Conservation (phyloP, 2,329 filamentous ascomycete species). For the Fusarium sp. region DNA sequence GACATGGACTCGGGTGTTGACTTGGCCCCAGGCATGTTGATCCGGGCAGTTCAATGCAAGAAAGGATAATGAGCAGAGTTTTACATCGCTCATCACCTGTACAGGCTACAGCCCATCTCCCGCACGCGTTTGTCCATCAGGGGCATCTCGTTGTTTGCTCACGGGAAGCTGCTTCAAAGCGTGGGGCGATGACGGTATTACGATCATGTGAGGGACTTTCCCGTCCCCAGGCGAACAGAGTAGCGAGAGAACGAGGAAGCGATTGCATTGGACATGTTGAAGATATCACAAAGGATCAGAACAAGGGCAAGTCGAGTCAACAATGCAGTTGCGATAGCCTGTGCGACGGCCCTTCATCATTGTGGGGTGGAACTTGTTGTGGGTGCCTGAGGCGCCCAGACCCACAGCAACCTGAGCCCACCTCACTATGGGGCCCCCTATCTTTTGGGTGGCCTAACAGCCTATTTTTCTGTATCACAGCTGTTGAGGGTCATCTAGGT, state of each 20-base stretch:
- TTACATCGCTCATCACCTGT: not conserved
- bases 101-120: not conserved
- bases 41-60: not conserved
- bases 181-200: not conserved
- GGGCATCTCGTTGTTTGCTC: not conserved
- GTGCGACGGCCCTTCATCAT: not conserved
- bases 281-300: not conserved
- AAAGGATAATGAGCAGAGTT: not conserved
- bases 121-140: not conserved
- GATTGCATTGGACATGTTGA: not conserved
- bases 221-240: not conserved
- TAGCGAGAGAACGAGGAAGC: not conserved
- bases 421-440: not conserved
- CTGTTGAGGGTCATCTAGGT: no score
- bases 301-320: not conserved
- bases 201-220: not conserved
- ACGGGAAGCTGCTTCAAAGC: not conserved
- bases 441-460: no score
- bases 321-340: not conserved
- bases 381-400: not conserved
- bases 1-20: not conserved
- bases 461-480: no score
- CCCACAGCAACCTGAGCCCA: not conserved
- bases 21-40: not conserved
- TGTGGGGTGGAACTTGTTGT: not conserved